phyloP scores from a whole-genome alignment of 345 rosid genomes.

The Syzygium jambos region DNA sequence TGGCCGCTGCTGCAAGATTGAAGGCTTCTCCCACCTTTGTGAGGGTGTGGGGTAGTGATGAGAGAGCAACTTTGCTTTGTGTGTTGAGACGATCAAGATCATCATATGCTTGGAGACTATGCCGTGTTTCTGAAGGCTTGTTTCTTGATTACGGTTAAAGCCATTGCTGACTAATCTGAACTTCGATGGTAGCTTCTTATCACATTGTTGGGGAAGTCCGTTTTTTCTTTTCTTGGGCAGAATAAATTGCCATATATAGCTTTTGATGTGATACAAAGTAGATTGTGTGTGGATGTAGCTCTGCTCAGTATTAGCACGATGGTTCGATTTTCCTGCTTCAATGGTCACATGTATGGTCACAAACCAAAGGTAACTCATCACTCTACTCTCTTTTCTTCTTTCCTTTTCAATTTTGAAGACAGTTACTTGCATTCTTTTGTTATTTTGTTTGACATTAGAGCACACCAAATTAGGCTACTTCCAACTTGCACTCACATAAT shows the following conservation, averaged over 20 bases:
- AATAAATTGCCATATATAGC: neutral
- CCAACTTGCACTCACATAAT: neutral
- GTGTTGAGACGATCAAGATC: conserved; percentile 73
- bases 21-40: conserved; percentile 85
- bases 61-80: conserved; percentile 37
- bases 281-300: conserved; percentile 25
- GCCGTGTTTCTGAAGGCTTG: conserved; percentile 81
- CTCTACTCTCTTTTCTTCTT: neutral
- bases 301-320: conserved; percentile 21
- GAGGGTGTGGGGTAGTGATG: conserved; percentile 83
- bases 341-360: conserved; percentile 31
- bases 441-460: neutral
- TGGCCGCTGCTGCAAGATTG: conserved; percentile 79
- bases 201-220: neutral
- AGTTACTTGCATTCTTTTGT: neutral
- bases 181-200: conserved; percentile 10
- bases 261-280: neutral
- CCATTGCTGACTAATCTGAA: conserved; percentile 9
- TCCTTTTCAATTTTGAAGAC: neutral
- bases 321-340: conserved; percentile 96
- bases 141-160: conserved; percentile 97
- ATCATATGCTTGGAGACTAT: conserved; percentile 79
- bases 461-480: neutral
- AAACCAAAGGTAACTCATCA: conserved; percentile 52
- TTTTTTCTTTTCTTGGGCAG: neutral